Conservation (phyloP, 805 yeast genomes). For the Schizosaccharomyces japonicus region DNA sequence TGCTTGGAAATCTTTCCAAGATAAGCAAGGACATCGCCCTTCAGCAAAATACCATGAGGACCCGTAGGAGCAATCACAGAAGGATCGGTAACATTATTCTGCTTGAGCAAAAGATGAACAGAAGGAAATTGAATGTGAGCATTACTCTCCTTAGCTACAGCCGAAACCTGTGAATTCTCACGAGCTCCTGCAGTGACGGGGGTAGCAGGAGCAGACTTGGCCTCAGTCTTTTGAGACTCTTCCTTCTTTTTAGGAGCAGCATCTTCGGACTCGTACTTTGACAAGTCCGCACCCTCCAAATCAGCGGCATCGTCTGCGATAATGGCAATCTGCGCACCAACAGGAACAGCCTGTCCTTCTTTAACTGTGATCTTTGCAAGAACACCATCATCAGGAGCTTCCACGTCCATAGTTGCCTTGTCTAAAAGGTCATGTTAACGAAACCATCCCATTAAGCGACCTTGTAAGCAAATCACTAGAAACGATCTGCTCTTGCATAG, state of each 20-base stretch:
- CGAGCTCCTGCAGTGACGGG: conserved; percentile 8
- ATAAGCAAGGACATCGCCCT: conserved; percentile 76
- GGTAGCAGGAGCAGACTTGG: not conserved
- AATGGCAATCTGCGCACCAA: conserved; percentile 75
- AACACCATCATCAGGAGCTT: conserved; percentile 88
- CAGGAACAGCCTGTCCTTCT: conserved; percentile 63
- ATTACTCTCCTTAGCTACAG: not conserved
- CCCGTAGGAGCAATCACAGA: conserved; percentile 61
- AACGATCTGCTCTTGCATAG: not conserved
- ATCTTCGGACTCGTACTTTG: conserved; percentile 19
- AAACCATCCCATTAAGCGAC: too few species aligned
- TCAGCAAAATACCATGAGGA: conserved; percentile 63
- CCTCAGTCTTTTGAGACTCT: not conserved
- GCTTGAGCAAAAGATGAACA: conserved; percentile 39
- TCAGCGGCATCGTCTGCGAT: conserved; percentile 79
- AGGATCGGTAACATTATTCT: conserved; percentile 49
- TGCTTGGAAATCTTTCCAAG: conserved; percentile 46
- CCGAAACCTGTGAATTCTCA: not conserved
- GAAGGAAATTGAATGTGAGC: conserved; percentile 43
- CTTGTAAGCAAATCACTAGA: too few species aligned
- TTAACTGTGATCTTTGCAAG: conserved; percentile 46
- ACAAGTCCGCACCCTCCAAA: conserved; percentile 34
- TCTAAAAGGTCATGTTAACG: conserved; percentile 19
- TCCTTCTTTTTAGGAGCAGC: too few species aligned
- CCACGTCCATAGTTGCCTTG: conserved; percentile 94